phyloP scores from a whole-genome alignment of 1,284 basidiomycete species.

The Thelephora terrestris region DNA sequence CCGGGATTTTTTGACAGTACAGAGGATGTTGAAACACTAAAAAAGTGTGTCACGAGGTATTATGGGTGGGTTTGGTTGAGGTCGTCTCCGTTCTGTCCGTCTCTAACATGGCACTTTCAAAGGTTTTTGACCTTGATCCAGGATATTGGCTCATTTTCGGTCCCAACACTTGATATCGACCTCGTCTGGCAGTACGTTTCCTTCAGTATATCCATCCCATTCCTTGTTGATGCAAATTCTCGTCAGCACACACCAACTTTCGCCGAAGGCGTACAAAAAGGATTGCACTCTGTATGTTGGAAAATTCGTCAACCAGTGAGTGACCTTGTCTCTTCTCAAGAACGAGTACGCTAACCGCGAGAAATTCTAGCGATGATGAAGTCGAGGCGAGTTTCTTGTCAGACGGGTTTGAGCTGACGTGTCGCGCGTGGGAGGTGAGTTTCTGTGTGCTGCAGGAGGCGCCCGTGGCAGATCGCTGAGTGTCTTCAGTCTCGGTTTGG shows the following conservation, averaged over 20 bases:
- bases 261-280: slow-evolving; percentile 4
- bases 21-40: not conserved
- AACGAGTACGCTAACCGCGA: no score
- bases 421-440: slow-evolving; percentile 13
- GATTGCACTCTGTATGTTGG: slow-evolving; percentile 5
- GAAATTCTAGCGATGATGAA: slow-evolving; percentile 11
- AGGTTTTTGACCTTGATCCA: slow-evolving; percentile 35
- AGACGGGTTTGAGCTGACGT: slow-evolving; percentile 21
- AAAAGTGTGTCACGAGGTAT: not conserved
- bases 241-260: slow-evolving; percentile 9
- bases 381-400: slow-evolving; percentile 20
- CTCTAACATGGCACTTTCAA: not conserved
- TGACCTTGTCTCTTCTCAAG: not conserved
- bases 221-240: no score
- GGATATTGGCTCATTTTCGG: slow-evolving; percentile 21
- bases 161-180: slow-evolving; percentile 36
- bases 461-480: not conserved
- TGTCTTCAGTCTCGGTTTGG: slow-evolving; percentile 5
- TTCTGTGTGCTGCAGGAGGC: not conserved
- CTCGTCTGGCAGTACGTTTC: slow-evolving; percentile 27
- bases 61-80: not conserved
- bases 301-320: slow-evolving; percentile 21
- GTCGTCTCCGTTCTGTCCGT: not conserved
- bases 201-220: no score
- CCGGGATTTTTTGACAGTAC: not conserved